Evolutionary conservation across 2,329 filamentous ascomycete species (phyloP), one percentile per base, ranked within the genome.

Genomic region (Sporothrix sp.): DNA sequence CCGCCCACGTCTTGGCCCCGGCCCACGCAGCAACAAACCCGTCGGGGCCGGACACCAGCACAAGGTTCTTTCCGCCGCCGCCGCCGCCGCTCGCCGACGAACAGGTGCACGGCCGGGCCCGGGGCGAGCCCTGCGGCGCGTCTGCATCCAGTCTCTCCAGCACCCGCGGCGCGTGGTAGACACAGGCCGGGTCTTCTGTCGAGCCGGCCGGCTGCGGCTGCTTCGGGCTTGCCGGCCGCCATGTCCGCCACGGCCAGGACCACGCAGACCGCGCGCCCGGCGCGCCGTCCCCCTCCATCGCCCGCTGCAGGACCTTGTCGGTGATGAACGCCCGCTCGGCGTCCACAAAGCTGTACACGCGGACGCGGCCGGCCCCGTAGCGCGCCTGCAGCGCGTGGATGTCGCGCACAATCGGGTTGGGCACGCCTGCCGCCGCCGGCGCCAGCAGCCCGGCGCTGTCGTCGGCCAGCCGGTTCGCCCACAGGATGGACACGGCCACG

Each of bases 1-100:
- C 75, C 10, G 74, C 70, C 85, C 87, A 94, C 3, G 78, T 68
- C 67, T 95, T 95, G 9, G 81, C 72, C 1, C 93, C 91, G 2
- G 88, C 87, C 67, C 85, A 87, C 56, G 84, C 77, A 38, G 78
- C 76, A 35, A 97, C 76, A 66, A 97, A 97, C 0, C 93, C 91
- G 49, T 95, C 87, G 0, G 93, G 91, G 0, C 93, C 93, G 1
- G 89, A 95, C 1, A 97, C 78, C 51, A 95, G 72, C n/a, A 96
- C 71, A 18, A 95, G 64, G 53, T 81, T 82, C 56, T 75, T 78
- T 5, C 6, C 25, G 5, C 10, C 25, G 10, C 25, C n/a, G 23
- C 47, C 30, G 7, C 7, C 35, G 3, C 44, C 18, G 1, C 47
- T 77, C 73, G 1, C 58, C 13, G 13, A 59, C 10, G 56, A 42